Conservation (phyloP, 352 stramenopile species). For the Phytophthora pinifolia region DNA sequence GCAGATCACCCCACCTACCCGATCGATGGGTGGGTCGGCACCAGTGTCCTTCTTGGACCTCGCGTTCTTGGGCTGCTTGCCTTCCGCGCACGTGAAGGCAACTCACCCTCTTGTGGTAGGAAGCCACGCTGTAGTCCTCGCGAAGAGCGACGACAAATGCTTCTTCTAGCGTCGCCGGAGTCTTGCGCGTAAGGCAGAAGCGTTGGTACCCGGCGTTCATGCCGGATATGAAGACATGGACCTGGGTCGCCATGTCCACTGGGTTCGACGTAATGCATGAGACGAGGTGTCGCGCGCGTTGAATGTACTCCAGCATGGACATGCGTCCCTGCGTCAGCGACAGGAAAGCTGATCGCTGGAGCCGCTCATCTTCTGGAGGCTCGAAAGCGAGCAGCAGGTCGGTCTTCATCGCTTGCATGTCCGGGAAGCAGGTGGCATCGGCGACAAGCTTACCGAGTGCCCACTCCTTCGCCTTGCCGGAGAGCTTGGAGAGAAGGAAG, state of each 20-base stretch:
- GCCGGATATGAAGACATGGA: constrained; percentile 22
- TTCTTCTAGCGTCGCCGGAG: constrained; percentile 3
- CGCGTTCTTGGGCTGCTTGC: constrained; percentile 16
- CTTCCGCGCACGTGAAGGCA: constrained; percentile 16
- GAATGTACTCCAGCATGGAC: constrained; percentile 23
- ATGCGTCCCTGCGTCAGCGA: constrained; percentile 16
- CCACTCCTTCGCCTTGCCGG: constrained; percentile 13
- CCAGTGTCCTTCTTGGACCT: constrained; percentile 9
- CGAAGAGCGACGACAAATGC: constrained; percentile 14
- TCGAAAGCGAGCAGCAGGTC: constrained; percentile 23
- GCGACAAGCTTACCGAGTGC: constrained; percentile 15
- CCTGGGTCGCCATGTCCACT: constrained; percentile 23
- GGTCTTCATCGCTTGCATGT: not conserved
- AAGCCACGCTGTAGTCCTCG: constrained; percentile 21
- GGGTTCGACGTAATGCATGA: constrained; percentile 13
- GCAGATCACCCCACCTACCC: constrained; percentile 21
- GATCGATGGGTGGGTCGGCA: constrained; percentile 6
- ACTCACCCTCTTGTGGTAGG: constrained; percentile 1
- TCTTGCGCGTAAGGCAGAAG: constrained; percentile 23
- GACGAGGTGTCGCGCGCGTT: constrained; percentile 21
- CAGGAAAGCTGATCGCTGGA: constrained; percentile 10
- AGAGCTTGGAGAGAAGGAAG: constrained; percentile 20
- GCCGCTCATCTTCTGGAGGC: constrained; percentile 16
- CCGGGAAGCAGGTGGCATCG: constrained; percentile 13
- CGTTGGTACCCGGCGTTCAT: constrained; percentile 22